Evolutionary conservation across 257 asterid species (phyloP).

Genomic region (Cynanchum wilfordii): DNA sequence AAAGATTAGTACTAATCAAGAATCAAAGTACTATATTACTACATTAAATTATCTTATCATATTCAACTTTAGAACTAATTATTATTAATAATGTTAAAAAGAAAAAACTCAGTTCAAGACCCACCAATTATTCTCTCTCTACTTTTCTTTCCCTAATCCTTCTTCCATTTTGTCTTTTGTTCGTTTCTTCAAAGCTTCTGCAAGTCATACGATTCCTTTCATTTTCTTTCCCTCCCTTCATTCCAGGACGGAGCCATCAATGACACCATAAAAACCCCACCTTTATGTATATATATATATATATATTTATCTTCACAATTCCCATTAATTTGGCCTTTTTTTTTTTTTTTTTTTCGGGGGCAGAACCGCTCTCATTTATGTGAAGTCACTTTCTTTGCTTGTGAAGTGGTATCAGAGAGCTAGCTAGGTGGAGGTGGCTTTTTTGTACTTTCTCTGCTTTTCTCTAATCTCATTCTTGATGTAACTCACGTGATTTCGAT

Average conservation of each 20-base stretch:
- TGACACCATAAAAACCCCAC: slow-evolving; percentile 4
- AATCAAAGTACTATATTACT: too few species aligned
- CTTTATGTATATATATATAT: background rate
- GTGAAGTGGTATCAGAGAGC: slow-evolving; percentile 33
- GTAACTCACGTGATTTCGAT: slow-evolving; percentile 46
- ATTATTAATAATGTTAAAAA: too few species aligned
- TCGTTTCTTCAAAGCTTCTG: slow-evolving; percentile 36
- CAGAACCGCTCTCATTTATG: slow-evolving; percentile 21
- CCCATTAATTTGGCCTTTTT: background rate
- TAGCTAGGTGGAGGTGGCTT: slow-evolving; percentile 17
- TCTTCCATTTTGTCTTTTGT: slow-evolving; percentile 38
- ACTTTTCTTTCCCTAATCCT: background rate
- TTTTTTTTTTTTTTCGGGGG: background rate
- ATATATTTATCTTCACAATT: background rate
- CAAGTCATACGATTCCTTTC: background rate
- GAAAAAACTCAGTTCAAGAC: slow-evolving; percentile 8
- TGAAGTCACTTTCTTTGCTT: slow-evolving; percentile 23
- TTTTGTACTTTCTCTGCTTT: slow-evolving; percentile 8
- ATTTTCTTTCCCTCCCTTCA: background rate
- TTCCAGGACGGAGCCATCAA: slow-evolving; percentile 7
- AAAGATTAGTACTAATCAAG: background rate
- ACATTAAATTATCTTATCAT: background rate
- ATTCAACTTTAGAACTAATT: background rate
- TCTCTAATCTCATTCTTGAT: slow-evolving; percentile 11
- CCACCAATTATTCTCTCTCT: slow-evolving; percentile 22